Conservation (phyloP, 345 rosid species). For the Geranium rotundifolium region DNA sequence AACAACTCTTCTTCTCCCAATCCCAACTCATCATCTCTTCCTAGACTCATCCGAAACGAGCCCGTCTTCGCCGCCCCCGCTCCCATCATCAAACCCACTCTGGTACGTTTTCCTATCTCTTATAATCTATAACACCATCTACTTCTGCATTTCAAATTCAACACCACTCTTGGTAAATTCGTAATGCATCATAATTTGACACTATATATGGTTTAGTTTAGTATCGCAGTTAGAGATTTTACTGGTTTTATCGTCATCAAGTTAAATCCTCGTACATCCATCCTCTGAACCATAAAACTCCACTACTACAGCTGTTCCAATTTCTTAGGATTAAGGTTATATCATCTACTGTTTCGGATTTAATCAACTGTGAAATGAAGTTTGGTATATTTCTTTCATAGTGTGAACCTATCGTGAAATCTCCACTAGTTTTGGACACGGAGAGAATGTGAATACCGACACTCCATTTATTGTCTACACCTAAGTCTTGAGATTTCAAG, state of each 20-base stretch:
- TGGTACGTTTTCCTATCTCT: neutral
- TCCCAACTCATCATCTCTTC: slow-evolving; percentile 20
- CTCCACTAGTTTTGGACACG: neutral
- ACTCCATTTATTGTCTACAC: neutral
- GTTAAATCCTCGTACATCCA: neutral
- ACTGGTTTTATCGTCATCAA: neutral
- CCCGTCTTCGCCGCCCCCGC: slow-evolving; percentile 71
- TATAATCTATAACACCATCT: too few species aligned
- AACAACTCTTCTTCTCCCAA: slow-evolving; percentile 4
- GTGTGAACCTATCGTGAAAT: too few species aligned
- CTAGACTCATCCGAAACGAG: slow-evolving; percentile 59
- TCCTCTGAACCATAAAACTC: neutral
- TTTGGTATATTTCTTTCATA: too few species aligned
- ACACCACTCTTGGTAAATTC: too few species aligned
- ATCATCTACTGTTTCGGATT: neutral
- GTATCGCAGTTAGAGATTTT: too few species aligned
- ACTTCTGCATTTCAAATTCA: too few species aligned
- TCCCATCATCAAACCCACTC: slow-evolving; percentile 36
- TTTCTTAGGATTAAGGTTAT: neutral
- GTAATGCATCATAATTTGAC: too few species aligned
- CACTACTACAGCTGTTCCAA: neutral
- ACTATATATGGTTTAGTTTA: too few species aligned
- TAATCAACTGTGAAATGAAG: too few species aligned
- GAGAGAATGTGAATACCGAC: neutral
- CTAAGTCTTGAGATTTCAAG: too few species aligned